Base-by-base conservation (phyloP, 192 early-diverging fungal species). In the Backusella morwellensis region DNA sequence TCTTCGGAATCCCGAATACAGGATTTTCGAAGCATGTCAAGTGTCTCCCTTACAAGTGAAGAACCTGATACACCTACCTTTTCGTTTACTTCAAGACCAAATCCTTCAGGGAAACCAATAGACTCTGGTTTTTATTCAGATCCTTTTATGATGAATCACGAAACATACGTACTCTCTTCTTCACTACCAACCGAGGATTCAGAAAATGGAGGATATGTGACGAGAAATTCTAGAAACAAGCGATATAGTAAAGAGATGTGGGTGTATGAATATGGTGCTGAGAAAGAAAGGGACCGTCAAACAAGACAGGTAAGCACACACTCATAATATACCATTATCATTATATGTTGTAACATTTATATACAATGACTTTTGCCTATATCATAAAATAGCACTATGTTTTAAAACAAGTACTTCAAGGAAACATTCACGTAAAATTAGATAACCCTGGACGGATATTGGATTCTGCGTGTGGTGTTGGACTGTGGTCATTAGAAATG, bases 401-500 rank as follows among this genome's bases (percentile, higher is more conserved):
- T 9, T 80, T 80, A 63, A 80, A 80, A 47, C 67, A 69, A 44
- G 68, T 80, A n/a, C 75, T 80, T 44, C 41, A 63, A 23, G 74
- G 78, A 19, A 80, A 80, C 38, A 59, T 71, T 17, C 67, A 75
- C 12, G 44, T 75, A 7, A 35, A 75, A 21, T 29, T 75, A 12
- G 34, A 69, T 44, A 34, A 56, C n/a, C 70, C 68, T 11, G 35
- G 23, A 34, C 44, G 47, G 6, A 75, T 80, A 66, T 66, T 80
- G 14, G 78, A 80, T 50, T 54, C 74, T 72, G 78, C 68, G 11
- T 80, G 78, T 67, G 78, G 78, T 40, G 41, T 75, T 50, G 56
- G 84, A 19, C 34, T 80, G 35, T 85, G 84, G 84, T 40, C 76
- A 19, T 47, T 81, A 19, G 86, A 89, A 56, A 86, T 86, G 85